phyloP scores from a whole-genome alignment of 139 green algal genomes.

The Pleodorina starrii region DNA sequence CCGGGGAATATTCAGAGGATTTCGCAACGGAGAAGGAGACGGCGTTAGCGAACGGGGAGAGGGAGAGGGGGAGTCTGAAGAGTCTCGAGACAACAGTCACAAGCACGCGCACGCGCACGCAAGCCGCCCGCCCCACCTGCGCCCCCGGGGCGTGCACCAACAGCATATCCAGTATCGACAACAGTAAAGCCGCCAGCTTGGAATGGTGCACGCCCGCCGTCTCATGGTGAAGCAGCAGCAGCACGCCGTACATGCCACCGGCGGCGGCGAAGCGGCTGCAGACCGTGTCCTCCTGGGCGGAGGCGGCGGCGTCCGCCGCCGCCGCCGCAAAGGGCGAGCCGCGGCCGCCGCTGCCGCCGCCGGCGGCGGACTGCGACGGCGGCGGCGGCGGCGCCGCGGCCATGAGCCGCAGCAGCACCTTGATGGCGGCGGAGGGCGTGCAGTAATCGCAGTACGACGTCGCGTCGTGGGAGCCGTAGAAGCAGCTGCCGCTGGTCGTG shows the following conservation, averaged over 20 bases:
- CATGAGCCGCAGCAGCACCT: conserved; percentile 49
- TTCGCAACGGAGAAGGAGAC: no score
- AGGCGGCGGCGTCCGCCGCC: background rate
- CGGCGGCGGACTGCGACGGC: background rate
- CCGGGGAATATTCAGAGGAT: no score
- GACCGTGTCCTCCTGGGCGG: background rate
- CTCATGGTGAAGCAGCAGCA: conserved; percentile 60
- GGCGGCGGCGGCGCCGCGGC: background rate
- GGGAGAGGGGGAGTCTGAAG: no score
- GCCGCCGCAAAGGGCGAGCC: background rate
- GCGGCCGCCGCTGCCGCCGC: background rate
- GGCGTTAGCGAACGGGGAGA: no score
- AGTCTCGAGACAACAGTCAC: no score
- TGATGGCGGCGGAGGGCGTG: conserved; percentile 46
- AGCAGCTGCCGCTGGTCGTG: conserved; percentile 38
- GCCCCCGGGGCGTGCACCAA: conserved; percentile 4
- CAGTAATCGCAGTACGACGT: conserved; percentile 58
- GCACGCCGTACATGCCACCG: conserved; percentile 58
- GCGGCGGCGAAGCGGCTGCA: conserved; percentile 41
- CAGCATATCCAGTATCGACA: conserved; percentile 56
- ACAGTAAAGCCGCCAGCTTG: conserved; percentile 58
- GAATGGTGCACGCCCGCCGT: conserved; percentile 46
- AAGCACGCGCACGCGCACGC: no score
- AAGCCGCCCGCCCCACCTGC: conserved; percentile 3
- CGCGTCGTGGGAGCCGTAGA: conserved; percentile 48